Conservation (phyloP, 305 asterid species). For the Rubia peregrina region DNA sequence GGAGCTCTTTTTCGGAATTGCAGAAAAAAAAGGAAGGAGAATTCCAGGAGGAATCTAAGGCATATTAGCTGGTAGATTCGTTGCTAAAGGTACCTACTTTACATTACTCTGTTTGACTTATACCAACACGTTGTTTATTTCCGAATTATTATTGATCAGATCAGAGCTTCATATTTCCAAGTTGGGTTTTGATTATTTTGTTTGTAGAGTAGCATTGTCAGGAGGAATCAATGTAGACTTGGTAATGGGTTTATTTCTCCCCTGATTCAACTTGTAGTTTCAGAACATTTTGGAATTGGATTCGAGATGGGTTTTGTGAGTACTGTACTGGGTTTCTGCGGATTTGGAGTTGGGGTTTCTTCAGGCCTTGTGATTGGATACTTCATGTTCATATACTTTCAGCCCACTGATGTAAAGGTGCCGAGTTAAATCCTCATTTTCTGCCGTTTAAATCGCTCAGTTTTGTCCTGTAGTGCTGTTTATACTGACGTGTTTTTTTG, state of each 20-base stretch:
- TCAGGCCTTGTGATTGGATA: constrained; percentile 69
- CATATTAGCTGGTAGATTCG: constrained; percentile 15
- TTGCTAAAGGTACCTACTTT: background rate
- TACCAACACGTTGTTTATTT: background rate
- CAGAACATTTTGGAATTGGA: background rate
- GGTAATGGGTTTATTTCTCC: background rate
- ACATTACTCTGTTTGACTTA: background rate
- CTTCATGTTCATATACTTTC: constrained; percentile 78
- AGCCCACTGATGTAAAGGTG: constrained; percentile 88
- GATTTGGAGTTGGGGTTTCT: constrained; percentile 93
- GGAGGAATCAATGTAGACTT: constrained; percentile 15
- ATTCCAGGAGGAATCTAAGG: constrained; percentile 14
- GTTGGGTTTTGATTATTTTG: background rate
- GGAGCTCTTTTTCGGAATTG: background rate
- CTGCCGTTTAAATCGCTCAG: background rate
- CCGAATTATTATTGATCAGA: background rate
- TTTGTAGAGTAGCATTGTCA: background rate
- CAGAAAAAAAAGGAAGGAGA: background rate
- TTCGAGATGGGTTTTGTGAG: constrained; percentile 75
- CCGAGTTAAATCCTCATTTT: background rate
- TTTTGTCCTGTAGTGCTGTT: background rate
- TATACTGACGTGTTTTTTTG: background rate
- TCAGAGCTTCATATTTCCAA: background rate
- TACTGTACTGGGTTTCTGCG: constrained; percentile 63
- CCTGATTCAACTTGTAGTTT: background rate